Percentiles rank a stretch among this genome's conserved stretches.
Evolutionary conservation across 768 basidiomycete genomes (phyloP).

Genomic region (Amanita fuliginea): DNA sequence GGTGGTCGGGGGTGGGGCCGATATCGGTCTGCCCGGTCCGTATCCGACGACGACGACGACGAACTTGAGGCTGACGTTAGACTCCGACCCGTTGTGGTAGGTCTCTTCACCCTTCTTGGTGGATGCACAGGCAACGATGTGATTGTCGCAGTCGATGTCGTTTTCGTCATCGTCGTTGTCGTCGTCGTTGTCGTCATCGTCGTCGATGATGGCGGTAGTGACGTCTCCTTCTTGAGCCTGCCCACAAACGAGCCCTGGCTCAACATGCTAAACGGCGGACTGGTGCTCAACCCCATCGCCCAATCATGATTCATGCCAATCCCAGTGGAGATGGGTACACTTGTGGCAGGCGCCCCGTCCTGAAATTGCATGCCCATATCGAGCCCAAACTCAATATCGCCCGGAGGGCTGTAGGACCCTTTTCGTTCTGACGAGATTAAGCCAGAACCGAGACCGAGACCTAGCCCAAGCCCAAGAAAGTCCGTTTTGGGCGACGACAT

Average conservation of each 20-base stretch:
- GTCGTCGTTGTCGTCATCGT: neutral
- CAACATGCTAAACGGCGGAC: conserved; percentile 21
- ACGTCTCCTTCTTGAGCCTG: neutral
- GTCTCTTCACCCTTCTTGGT: neutral
- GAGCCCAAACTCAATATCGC: neutral
- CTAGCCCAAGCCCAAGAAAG: neutral
- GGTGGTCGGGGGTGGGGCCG: too few species aligned
- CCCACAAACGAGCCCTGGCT: conserved; percentile 1
- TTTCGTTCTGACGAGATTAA: neutral
- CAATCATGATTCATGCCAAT: neutral
- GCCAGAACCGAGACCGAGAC: neutral
- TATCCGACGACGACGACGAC: neutral
- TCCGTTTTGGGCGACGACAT: neutral
- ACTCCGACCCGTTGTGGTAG: neutral
- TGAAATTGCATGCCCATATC: conserved; percentile 5
- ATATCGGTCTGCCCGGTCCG: neutral
- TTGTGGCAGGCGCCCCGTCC: conserved; percentile 3
- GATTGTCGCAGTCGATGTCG: neutral
- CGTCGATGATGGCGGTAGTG: neutral
- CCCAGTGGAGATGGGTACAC: neutral
- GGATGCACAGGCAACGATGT: neutral
- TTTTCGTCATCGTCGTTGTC: neutral
- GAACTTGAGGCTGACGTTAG: neutral
- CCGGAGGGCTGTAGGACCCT: neutral
- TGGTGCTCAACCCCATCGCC: conserved; percentile 15